Conservation (phyloP, 345 rosid genomes). For the Lepidium didymum region DNA sequence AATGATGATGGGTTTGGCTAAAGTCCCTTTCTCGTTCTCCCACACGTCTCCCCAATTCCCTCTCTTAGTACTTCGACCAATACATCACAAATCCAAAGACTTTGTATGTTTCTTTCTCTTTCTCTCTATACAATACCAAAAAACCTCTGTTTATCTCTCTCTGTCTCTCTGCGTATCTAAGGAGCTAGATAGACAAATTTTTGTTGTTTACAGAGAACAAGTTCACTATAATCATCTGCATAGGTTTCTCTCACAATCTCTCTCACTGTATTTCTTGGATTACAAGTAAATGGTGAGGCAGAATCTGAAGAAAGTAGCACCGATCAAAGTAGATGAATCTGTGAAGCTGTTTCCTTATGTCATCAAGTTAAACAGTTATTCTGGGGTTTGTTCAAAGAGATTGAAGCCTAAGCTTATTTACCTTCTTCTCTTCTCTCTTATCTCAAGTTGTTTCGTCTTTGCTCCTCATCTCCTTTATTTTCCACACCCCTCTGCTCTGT, state of each 20-base stretch:
- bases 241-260: not conserved
- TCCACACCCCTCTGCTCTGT: conserved; percentile 21
- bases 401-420: conserved; percentile 22
- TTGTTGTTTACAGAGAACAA: not conserved
- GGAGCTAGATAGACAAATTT: not conserved
- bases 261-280: not conserved
- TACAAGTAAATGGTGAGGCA: conserved; percentile 10
- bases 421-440: conserved; percentile 27
- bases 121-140: not conserved
- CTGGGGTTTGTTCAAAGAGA: conserved; percentile 12
- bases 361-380: not conserved
- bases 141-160: not conserved
- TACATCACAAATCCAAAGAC: conserved; percentile 7
- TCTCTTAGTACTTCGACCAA: not conserved
- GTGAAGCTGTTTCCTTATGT: conserved; percentile 1
- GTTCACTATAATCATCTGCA: not conserved
- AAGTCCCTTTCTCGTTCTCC: conserved; percentile 29
- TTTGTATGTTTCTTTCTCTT: not conserved
- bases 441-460: conserved; percentile 27
- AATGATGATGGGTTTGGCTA: conserved; percentile 22
- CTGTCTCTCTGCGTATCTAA: not conserved
- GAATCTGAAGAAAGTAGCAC: conserved; percentile 10
- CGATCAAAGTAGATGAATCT: conserved; percentile 9
- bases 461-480: conserved; percentile 19
- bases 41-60: conserved; percentile 23